Percentiles rank a stretch among this genome's conserved stretches.
phyloP scores from a whole-genome alignment of 2,329 filamentous ascomycete species.

The Cylindrodendrum hubeiense region DNA sequence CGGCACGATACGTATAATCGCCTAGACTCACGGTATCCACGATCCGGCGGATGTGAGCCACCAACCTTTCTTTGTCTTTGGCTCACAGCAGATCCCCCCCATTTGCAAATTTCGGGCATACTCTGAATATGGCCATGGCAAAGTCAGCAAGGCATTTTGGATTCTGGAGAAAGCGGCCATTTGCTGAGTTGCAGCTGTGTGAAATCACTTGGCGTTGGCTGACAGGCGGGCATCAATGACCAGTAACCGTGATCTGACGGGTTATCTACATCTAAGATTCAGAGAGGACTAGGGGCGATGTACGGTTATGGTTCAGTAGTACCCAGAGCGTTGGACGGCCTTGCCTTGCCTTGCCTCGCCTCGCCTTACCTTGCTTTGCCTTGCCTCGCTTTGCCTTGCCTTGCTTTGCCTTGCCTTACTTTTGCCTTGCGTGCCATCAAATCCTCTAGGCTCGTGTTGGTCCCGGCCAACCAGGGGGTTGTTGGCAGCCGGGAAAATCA shows the following conservation, averaged over 20 bases:
- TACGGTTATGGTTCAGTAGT: not conserved
- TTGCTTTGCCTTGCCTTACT: no score
- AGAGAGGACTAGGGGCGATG: not conserved
- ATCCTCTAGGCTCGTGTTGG: not conserved
- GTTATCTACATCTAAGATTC: slow-evolving; percentile 14
- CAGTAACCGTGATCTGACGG: no score
- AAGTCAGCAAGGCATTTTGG: not conserved
- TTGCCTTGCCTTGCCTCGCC: not conserved
- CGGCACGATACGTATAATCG: no score
- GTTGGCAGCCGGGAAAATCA: not conserved
- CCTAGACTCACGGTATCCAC: no score
- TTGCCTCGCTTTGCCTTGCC: not conserved
- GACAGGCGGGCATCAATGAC: no score
- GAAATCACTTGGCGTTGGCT: slow-evolving; percentile 7
- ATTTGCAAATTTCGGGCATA: no score
- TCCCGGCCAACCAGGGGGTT: not conserved
- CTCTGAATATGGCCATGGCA: not conserved
- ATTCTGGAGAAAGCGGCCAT: no score
- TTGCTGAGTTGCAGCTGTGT: slow-evolving; percentile 2
- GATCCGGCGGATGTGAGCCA: no score
- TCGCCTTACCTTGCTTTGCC: not conserved
- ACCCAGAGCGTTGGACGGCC: no score
- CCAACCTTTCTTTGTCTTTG: no score
- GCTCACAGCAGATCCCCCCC: no score
- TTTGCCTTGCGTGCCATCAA: not conserved